Conservation (phyloP, 257 asterid genomes). For the Paulownia fortunei region DNA sequence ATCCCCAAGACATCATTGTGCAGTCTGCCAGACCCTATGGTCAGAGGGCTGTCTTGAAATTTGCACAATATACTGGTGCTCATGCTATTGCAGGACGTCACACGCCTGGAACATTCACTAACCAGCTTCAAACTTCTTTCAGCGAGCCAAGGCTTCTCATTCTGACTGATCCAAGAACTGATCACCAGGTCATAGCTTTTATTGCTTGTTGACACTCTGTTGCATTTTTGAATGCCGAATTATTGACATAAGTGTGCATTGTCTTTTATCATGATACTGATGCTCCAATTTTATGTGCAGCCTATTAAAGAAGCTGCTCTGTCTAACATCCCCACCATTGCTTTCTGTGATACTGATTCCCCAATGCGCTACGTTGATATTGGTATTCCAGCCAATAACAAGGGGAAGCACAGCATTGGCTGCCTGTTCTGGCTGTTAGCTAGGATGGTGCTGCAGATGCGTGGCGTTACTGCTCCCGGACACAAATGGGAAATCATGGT, state of each 20-base stretch:
- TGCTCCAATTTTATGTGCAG: slow-evolving; percentile 31
- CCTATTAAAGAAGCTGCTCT: slow-evolving; percentile 64
- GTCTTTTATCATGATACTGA: slow-evolving; percentile 8
- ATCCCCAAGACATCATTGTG: slow-evolving; percentile 55
- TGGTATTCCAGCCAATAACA: slow-evolving; percentile 64
- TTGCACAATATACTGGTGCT: slow-evolving; percentile 52
- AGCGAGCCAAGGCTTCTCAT: slow-evolving; percentile 53
- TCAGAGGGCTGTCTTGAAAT: slow-evolving; percentile 56
- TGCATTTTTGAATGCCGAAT: not conserved
- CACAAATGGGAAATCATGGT: slow-evolving; percentile 64
- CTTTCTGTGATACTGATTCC: slow-evolving; percentile 59
- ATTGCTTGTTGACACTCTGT: not conserved
- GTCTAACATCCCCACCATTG: slow-evolving; percentile 51
- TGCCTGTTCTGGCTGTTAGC: slow-evolving; percentile 60
- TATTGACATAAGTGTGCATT: not conserved
- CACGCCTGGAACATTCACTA: slow-evolving; percentile 54
- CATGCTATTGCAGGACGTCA: slow-evolving; percentile 58
- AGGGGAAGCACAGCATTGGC: slow-evolving; percentile 60
- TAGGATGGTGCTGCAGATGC: slow-evolving; percentile 64
- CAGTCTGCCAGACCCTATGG: slow-evolving; percentile 60
- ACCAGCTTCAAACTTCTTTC: slow-evolving; percentile 52
- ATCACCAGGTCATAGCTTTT: slow-evolving; percentile 41
- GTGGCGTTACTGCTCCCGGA: slow-evolving; percentile 46
- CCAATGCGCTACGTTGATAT: slow-evolving; percentile 60
- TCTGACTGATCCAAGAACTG: slow-evolving; percentile 52